Conservation (phyloP, 1,284 basidiomycete genomes). For the Pterula multifida region DNA sequence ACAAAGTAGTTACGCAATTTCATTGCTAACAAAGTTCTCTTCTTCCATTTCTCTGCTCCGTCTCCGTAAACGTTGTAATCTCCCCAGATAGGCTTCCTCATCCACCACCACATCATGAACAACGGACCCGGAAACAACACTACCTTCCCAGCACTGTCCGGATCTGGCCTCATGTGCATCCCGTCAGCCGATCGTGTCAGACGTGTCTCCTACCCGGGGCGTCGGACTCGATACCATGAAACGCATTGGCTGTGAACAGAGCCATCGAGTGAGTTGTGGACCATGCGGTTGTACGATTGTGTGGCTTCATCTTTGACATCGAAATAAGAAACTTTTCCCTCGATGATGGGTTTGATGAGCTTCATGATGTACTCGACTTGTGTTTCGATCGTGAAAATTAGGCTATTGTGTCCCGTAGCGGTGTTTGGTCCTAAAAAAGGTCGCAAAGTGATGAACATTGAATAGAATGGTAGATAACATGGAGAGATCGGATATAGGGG, state of each 20-base stretch:
- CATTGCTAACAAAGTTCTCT: neutral
- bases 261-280: slow-evolving; percentile 22
- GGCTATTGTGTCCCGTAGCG: slow-evolving; percentile 32
- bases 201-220: neutral
- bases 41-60: slow-evolving; percentile 4
- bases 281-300: slow-evolving; percentile 27
- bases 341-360: slow-evolving; percentile 26
- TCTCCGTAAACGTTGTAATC: slow-evolving; percentile 14
- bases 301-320: slow-evolving; percentile 22
- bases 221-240: slow-evolving; percentile 25
- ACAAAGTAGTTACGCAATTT: neutral
- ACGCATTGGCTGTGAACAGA: slow-evolving; percentile 26
- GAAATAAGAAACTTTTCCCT: slow-evolving; percentile 18
- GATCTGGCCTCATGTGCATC: neutral
- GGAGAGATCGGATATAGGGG: neutral
- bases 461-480: neutral
- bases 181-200: neutral
- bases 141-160: neutral
- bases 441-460: slow-evolving; percentile 2
- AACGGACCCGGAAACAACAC: slow-evolving; percentile 25
- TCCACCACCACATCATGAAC: slow-evolving; percentile 21
- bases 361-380: slow-evolving; percentile 28
- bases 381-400: slow-evolving; percentile 29
- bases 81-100: slow-evolving; percentile 18
- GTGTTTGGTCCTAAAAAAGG: slow-evolving; percentile 31